Evolutionary conservation across 2,329 filamentous ascomycete species (phyloP).

Genomic region (Diaporthe capsici): DNA sequence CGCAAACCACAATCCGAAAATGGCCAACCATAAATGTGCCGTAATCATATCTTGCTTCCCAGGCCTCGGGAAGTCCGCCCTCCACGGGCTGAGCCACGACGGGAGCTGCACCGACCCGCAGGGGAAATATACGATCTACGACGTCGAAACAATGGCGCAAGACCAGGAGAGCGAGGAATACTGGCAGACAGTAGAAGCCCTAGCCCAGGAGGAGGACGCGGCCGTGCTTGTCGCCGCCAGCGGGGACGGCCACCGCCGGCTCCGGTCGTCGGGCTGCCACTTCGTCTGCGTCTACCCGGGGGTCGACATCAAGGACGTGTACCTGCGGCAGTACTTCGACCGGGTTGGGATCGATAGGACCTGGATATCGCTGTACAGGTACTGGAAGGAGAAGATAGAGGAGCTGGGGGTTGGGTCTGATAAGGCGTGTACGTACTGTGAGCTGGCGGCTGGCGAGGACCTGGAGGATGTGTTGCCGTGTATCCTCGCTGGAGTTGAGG

Average conservation of each 20-base stretch:
- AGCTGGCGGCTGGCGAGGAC: background rate
- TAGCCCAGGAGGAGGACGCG: background rate
- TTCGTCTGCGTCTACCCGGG: background rate
- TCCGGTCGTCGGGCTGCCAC: background rate
- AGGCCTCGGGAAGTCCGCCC: background rate
- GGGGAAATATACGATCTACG: background rate
- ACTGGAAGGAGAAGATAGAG: background rate
- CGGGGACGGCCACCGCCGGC: background rate
- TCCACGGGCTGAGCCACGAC: background rate
- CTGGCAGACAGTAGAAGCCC: background rate
- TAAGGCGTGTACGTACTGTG: background rate
- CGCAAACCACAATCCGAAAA: no score
- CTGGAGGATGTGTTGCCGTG: background rate
- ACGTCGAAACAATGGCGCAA: background rate
- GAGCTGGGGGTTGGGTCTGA: background rate
- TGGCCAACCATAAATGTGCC: background rate
- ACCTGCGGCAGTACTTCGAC: background rate
- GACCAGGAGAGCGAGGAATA: background rate
- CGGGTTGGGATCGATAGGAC: background rate
- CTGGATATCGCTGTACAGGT: background rate
- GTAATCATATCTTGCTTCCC: background rate
- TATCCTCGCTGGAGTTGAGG: background rate
- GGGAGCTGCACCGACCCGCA: background rate
- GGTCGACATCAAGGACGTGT: background rate
- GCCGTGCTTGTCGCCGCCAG: background rate